Base-by-base conservation (phyloP, 2,329 filamentous ascomycete species). In the Bipolaris sorokiniana region DNA sequence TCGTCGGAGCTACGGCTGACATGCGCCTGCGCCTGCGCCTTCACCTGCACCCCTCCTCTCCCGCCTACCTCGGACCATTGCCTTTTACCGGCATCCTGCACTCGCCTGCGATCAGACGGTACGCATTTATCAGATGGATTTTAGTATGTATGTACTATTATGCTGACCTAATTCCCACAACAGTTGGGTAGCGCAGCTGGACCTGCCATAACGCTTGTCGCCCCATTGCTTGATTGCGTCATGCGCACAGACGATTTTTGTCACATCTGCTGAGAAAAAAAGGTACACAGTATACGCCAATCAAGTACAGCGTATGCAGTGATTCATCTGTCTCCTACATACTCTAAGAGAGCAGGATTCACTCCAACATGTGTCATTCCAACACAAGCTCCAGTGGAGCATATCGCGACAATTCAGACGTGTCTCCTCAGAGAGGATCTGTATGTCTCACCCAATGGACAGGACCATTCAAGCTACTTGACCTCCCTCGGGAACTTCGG, bases 1-100 rank as follows among this genome's bases (percentile, higher is more conserved):
- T 63, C 59, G 56, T 63, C 59, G 59, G 55, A 53, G 59, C 59
- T 59, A 62, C 65, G 61, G 58, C 54, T 62, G 61, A 65, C 64
- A 56, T 38, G 54, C 58, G 51, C 59, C 42, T 38, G 54, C 58
- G 51, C 59, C 42, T 28, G 26, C 58, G 58, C 51, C 55, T 55
- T 36, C 33, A 44, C 38, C 9, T 38, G 38, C 42, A 50, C 51
- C 38, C 41, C 28, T 54, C 51, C 38, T 36, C 28, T 54, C 41
- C 55, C 55, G 47, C 26, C 22, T 41, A 47, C 34, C 16, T 57
- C 22, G 11, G 15, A 34, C 18, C 18, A 47, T 3, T 23, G 42
- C 36, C 22, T 44, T 47, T 47, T 23, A 23, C 7, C 38, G 16
- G 5, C 23, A 46, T 16, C 6, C 26, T 31, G 33, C 34, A 13